A percentile compares a stretch with the other conserved stretches of the same genome.
phyloP scores from a whole-genome alignment of 1,139 yeast genomes.

The Kodamaea suecica region DNA sequence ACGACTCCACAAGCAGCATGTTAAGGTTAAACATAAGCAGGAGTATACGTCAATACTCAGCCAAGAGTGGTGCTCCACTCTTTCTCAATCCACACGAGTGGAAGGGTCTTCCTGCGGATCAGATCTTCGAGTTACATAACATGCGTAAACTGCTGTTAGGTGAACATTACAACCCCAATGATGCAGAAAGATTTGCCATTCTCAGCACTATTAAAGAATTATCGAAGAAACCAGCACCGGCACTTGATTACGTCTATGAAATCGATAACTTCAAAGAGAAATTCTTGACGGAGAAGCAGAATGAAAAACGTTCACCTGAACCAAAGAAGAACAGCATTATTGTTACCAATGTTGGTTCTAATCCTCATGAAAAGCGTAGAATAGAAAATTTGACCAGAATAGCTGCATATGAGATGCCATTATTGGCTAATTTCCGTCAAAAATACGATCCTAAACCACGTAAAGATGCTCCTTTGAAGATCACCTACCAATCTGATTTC shows the following conservation, averaged over 20 bases:
- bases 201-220: conserved; percentile 42
- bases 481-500: conserved; percentile 70
- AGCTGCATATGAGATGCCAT: conserved; percentile 91
- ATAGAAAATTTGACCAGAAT: conserved; percentile 60
- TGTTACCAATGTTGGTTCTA: conserved; percentile 36
- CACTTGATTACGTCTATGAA: conserved; percentile 42
- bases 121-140: conserved; percentile 58
- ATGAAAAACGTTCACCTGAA: conserved; percentile 37
- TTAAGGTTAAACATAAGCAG: conserved; percentile 1
- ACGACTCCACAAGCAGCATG: conserved; percentile 2
- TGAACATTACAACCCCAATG: conserved; percentile 53
- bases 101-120: conserved; percentile 64
- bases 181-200: conserved; percentile 46
- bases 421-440: conserved; percentile 70
- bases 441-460: conserved; percentile 47
- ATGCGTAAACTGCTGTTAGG: conserved; percentile 57
- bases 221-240: conserved; percentile 28
- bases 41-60: conserved; percentile 14
- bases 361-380: conserved; percentile 38
- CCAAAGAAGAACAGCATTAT: conserved; percentile 40
- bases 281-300: conserved; percentile 45
- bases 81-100: conserved; percentile 62
- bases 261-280: conserved; percentile 47
- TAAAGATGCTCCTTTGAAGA: conserved; percentile 54
- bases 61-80: conserved; percentile 23